Base-by-base conservation (phyloP, 805 yeast species). In the Diddensiella caesifluorescens region DNA sequence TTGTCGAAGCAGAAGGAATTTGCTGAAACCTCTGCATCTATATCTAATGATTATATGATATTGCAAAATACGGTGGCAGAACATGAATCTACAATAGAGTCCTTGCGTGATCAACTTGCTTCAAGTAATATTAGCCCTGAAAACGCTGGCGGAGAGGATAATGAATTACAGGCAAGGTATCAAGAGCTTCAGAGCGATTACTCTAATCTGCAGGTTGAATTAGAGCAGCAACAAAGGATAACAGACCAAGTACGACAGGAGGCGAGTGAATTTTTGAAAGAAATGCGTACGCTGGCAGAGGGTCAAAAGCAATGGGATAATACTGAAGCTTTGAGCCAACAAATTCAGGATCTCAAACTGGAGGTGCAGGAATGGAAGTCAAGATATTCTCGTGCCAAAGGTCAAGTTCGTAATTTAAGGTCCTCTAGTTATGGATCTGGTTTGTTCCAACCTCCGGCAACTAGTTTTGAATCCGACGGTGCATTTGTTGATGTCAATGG, bases 201-300 rank as follows among this genome's bases (percentile, higher is more conserved):
- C 33, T 42, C 40, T 13, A 42, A 40, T 21, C 45, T 62, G 19
- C 41, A 46, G 19, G 42, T 35, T 15, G 60, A 58, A 31, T 38
- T 52, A 13, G 49, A 48, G 23, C 48, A 42, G 25, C 54, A 53
- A 25, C 50, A 51, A 30, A 36, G 41, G 34, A 49, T 61, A 5
- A 65, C 68, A 0, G 66, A 63, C 22, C 61, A 60, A 43, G 67
- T 66, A 10, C 56, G 67, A 12, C 38, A 50, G 4, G 70, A 66
- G 44, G 68, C 70, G 1, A 48, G 58, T 5, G 51, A 39, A 19
- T 59, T 63, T 35, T 47, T 67, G 15, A 49, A 45, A 4, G 70
- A 67, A 35, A 63, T 67, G 69, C 55, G 65, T n/a, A 45, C 52
- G 1, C 55, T 65, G 25, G 57, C 68, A 5, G 53, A 53, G 33